These are phyloP conservation scores for Juglanconis oblonga DNA, from an alignment of 2,329 filamentous ascomycete genomes.

Conservation along the genomic window DNA sequence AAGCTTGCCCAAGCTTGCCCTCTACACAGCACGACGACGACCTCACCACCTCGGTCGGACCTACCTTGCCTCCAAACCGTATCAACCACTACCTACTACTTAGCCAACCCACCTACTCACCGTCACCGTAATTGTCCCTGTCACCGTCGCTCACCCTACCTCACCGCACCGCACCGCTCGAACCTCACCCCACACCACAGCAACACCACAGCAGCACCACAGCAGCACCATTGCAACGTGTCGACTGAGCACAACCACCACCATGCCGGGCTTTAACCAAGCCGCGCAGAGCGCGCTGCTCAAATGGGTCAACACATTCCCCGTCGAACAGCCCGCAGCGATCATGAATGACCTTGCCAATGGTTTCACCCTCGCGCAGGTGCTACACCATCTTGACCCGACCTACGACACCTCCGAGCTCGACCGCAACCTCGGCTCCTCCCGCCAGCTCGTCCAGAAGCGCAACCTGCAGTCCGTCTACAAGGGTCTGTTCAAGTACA, in stretches of 20 bases:
- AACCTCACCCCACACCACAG: background rate
- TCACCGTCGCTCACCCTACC: background rate
- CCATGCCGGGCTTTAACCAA: slow-evolving; percentile 37
- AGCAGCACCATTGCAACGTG: background rate
- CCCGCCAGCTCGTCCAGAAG: slow-evolving; percentile 61
- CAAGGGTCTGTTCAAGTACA: slow-evolving; percentile 78
- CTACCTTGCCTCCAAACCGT: background rate
- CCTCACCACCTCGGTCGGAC: no score
- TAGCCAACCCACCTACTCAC: background rate
- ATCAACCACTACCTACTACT: background rate
- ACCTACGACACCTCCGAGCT: slow-evolving; percentile 55
- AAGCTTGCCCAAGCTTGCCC: no score
- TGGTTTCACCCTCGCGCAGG: slow-evolving; percentile 51
- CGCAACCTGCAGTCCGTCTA: slow-evolving; percentile 90
- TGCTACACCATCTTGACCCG: slow-evolving; percentile 56
- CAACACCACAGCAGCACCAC: no score
- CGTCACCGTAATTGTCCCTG: background rate
- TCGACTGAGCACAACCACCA: background rate
- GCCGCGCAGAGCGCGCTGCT: slow-evolving; percentile 53
- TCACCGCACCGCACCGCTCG: background rate
- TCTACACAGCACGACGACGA: no score
- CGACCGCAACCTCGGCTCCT: slow-evolving; percentile 41
- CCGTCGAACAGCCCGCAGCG: slow-evolving; percentile 42
- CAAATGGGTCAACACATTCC: slow-evolving; percentile 52
- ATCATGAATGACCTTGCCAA: slow-evolving; percentile 52